phyloP scores from a whole-genome alignment of 495 filamentous ascomycete species.

The Aspergillus homomorphus region DNA sequence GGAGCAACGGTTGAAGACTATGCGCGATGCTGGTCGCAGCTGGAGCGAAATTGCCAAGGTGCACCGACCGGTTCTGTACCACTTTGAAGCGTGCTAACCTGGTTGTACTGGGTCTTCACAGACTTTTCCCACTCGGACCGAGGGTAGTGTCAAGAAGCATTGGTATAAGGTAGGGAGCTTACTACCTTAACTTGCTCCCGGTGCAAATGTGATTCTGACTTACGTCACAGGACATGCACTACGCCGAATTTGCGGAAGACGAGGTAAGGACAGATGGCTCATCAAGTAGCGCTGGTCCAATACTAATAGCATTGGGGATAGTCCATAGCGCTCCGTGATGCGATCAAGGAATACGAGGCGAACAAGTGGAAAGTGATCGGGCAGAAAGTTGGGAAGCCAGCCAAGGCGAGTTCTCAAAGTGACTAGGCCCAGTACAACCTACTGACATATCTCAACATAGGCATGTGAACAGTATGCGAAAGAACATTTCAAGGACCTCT shows the following conservation, averaged over 20 bases:
- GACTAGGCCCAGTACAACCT: neutral
- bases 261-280: constrained; percentile 58
- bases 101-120: constrained; percentile 40
- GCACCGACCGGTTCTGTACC: neutral
- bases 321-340: constrained; percentile 80
- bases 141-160: constrained; percentile 98
- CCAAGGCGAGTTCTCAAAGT: constrained; percentile 63
- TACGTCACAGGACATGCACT: constrained; percentile 83
- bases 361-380: constrained; percentile 99
- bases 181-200: constrained; percentile 10
- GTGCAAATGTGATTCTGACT: constrained; percentile 25
- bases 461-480: constrained; percentile 98
- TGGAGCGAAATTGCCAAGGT: constrained; percentile 99
- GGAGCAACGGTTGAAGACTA: constrained; percentile 84
- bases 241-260: constrained; percentile 97
- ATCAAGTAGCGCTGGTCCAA: constrained; percentile 14
- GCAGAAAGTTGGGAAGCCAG: constrained; percentile 93
- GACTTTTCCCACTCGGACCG: constrained; percentile 90
- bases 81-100: neutral
- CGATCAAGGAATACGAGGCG: constrained; percentile 97
- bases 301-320: constrained; percentile 40
- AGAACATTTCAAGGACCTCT: constrained; percentile 76
- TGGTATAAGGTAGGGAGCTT: constrained; percentile 92
- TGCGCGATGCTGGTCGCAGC: constrained; percentile 89
- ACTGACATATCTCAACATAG: constrained; percentile 41